A percentile compares a stretch with the other conserved stretches of the same genome.
Conservation (phyloP, 495 filamentous ascomycete species). For the Rusavskia elegans region DNA sequence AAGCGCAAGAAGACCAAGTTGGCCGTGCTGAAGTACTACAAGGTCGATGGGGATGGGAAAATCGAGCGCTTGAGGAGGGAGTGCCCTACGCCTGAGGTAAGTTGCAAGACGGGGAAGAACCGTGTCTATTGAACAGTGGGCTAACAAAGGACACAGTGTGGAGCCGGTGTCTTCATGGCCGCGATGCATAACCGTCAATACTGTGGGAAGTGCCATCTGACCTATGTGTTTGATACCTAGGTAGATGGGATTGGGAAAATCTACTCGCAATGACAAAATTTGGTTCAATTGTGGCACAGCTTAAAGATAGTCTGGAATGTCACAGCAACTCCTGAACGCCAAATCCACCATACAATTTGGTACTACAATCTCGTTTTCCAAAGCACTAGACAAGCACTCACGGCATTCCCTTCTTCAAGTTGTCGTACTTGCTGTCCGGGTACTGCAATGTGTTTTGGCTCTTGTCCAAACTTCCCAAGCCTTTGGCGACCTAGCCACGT, state of each 20-base stretch:
- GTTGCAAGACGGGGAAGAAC: conserved; percentile 16
- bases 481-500: conserved; percentile 16
- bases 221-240: conserved; percentile 97
- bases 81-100: conserved; percentile 82
- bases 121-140: background rate
- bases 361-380: background rate
- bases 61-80: conserved; percentile 97
- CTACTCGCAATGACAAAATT: background rate
- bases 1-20: conserved; percentile 99
- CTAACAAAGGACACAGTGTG: conserved; percentile 48
- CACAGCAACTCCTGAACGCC: no score
- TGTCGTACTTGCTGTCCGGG: conserved; percentile 68
- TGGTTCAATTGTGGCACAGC: background rate
- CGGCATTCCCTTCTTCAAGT: conserved; percentile 39
- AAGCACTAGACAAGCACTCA: background rate
- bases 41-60: conserved; percentile 98
- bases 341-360: background rate
- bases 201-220: conserved; percentile 97
- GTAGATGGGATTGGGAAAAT: conserved; percentile 14
- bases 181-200: conserved; percentile 99
- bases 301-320: background rate
- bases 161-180: conserved; percentile 99
- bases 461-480: conserved; percentile 37
- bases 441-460: conserved; percentile 53
- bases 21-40: conserved; percentile 99